A percentile compares a stretch with the other conserved stretches of the same genome.
phyloP scores from a whole-genome alignment of 148 eudicot genomes.

The Vaccinium myrtillus region DNA sequence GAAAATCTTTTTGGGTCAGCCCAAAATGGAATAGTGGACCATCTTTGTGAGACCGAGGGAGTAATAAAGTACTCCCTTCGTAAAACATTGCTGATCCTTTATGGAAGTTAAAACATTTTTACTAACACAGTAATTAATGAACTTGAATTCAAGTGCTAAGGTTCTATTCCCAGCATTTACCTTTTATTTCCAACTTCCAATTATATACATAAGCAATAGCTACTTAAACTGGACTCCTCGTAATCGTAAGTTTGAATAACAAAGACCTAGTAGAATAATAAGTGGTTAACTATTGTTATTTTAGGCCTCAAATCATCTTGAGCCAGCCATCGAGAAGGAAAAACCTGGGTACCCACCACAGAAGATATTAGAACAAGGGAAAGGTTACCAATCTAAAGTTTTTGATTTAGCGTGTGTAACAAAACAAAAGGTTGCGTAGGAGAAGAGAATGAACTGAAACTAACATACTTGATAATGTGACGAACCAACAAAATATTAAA shows the following conservation, averaged over 20 bases:
- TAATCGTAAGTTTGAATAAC: background rate
- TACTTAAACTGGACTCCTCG: background rate
- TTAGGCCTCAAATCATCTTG: too few species aligned
- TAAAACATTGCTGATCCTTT: background rate
- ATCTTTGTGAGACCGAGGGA: too few species aligned
- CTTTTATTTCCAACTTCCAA: background rate
- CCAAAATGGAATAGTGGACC: too few species aligned
- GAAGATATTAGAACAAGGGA: background rate
- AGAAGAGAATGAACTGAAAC: background rate
- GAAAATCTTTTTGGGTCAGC: too few species aligned
- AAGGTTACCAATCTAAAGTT: background rate
- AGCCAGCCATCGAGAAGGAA: background rate
- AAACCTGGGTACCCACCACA: background rate
- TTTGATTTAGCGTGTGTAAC: background rate
- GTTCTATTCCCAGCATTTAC: background rate
- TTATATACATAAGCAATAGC: background rate
- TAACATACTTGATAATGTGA: background rate
- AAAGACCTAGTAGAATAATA: too few species aligned
- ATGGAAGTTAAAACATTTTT: background rate
- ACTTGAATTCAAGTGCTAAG: background rate
- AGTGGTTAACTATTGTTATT: too few species aligned
- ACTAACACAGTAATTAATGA: background rate
- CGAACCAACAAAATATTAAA: background rate
- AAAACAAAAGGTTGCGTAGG: background rate
- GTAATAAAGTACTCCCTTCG: background rate